A percentile compares a stretch with the other conserved stretches of the same genome.
Conservation (phyloP, 2,329 filamentous ascomycete genomes). For the Leptoxyphium fumago region DNA sequence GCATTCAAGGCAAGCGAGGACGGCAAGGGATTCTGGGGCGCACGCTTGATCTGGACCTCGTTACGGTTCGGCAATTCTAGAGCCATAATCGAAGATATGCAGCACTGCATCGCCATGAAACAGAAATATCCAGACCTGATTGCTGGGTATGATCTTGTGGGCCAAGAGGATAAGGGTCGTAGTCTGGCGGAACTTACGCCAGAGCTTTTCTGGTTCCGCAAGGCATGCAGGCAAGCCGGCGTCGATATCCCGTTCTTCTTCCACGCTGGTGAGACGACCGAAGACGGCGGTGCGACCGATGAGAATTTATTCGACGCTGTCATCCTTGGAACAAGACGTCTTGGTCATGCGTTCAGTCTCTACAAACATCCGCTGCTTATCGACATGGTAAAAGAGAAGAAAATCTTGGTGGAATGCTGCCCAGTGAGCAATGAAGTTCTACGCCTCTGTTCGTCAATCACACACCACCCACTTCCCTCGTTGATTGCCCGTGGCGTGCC, state of each 20-base stretch:
- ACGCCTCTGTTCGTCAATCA: slow-evolving; percentile 60
- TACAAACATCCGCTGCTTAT: slow-evolving; percentile 85
- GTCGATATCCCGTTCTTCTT: slow-evolving; percentile 90
- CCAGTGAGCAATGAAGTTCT: slow-evolving; percentile 84
- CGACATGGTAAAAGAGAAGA: slow-evolving; percentile 76
- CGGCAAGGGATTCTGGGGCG: slow-evolving; percentile 68
- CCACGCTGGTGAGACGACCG: slow-evolving; percentile 80
- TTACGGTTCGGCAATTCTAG: slow-evolving; percentile 51
- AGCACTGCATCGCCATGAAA: slow-evolving; percentile 73
- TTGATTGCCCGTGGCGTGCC: slow-evolving; percentile 72
- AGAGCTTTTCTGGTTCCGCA: slow-evolving; percentile 85
- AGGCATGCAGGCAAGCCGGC: slow-evolving; percentile 61
- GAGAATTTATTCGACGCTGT: slow-evolving; percentile 82
- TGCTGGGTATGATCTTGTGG: slow-evolving; percentile 79
- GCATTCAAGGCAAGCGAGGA: slow-evolving; percentile 57
- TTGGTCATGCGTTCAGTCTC: slow-evolving; percentile 77
- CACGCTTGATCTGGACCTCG: slow-evolving; percentile 72
- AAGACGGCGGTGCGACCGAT: slow-evolving; percentile 62
- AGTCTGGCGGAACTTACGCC: slow-evolving; percentile 64
- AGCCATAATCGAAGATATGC: slow-evolving; percentile 61
- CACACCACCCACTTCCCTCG: slow-evolving; percentile 67
- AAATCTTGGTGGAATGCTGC: slow-evolving; percentile 78
- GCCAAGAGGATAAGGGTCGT: slow-evolving; percentile 68
- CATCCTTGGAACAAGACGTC: slow-evolving; percentile 70
- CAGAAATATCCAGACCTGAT: slow-evolving; percentile 63